These are phyloP conservation scores for Boletus barrowsii DNA, from an alignment of 768 basidiomycete genomes.

Conservation along the genomic window DNA sequence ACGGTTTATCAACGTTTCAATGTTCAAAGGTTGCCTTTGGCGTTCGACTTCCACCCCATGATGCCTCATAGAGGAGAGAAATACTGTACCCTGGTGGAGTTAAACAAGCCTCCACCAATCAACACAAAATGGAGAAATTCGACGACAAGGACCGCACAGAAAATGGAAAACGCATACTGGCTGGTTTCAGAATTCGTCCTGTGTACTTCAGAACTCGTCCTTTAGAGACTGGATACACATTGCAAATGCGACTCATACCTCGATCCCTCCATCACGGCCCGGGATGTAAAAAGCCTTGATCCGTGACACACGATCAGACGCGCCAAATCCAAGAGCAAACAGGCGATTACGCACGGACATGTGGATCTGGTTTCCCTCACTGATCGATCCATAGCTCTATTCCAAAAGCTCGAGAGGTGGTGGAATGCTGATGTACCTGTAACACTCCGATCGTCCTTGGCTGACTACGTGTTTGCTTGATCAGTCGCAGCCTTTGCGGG, in stretches of 20 bases:
- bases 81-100: slow-evolving; percentile 40
- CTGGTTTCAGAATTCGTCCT: slow-evolving; percentile 54
- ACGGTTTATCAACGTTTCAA: slow-evolving; percentile 37
- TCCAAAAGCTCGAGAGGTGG: no score
- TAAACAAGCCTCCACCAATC: slow-evolving; percentile 6
- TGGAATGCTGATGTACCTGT: slow-evolving; percentile 31
- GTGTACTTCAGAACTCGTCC: slow-evolving; percentile 46
- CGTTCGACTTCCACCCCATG: slow-evolving; percentile 36
- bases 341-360: slow-evolving; percentile 47
- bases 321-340: background rate
- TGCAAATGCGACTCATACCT: slow-evolving; percentile 36
- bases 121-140: background rate
- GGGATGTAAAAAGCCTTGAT: slow-evolving; percentile 72
- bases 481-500: slow-evolving; percentile 41
- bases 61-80: slow-evolving; percentile 37
- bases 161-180: slow-evolving; percentile 61
- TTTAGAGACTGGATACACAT: background rate
- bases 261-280: slow-evolving; percentile 52
- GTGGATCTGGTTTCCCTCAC: slow-evolving; percentile 64
- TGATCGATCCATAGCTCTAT: slow-evolving; percentile 35
- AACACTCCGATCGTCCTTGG: slow-evolving; percentile 52
- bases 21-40: slow-evolving; percentile 27
- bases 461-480: slow-evolving; percentile 54
- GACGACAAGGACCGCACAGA: slow-evolving; percentile 39
- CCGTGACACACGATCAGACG: background rate